A percentile compares a stretch with the other conserved stretches of the same genome.
These are phyloP conservation scores for Leccinum pallidistipes DNA, from an alignment of 1,284 basidiomycete species.

Conservation along the genomic window DNA sequence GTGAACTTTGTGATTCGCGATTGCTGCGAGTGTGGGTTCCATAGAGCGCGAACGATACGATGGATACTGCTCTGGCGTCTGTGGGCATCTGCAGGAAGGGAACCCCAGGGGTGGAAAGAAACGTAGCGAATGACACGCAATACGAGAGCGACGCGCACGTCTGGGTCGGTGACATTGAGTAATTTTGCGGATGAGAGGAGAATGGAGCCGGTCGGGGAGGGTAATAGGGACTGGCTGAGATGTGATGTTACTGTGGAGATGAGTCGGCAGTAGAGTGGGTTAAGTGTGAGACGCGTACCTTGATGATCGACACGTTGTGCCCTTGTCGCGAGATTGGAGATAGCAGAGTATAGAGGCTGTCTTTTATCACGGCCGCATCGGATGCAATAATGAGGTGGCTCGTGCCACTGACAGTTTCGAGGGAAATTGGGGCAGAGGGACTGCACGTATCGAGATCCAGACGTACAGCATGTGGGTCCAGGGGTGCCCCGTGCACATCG, in stretches of 20 bases:
- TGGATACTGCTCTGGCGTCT: conserved; percentile 46
- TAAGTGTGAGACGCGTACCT: conserved; percentile 20
- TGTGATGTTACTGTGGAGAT: conserved; percentile 37
- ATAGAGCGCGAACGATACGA: conserved; percentile 49
- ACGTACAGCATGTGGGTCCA: too few relatives aligned
- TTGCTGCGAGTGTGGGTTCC: conserved; percentile 19
- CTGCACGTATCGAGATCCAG: too few relatives aligned
- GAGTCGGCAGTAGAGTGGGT: conserved; percentile 14
- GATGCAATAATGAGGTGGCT: conserved; percentile 30
- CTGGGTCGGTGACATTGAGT: conserved; percentile 34
- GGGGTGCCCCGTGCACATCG: too few relatives aligned
- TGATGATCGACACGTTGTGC: conserved; percentile 39
- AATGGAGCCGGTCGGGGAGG: conserved; percentile 53
- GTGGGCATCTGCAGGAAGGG: conserved; percentile 54
- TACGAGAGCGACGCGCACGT: conserved; percentile 48
- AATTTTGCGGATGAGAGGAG: conserved; percentile 43
- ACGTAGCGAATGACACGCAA: conserved; percentile 65
- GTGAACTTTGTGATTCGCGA: conserved; percentile 32
- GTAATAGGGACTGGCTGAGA: conserved; percentile 37
- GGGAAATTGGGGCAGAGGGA: conserved; percentile 14
- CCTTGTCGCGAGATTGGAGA: conserved; percentile 35
- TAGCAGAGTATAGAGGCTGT: conserved; percentile 39
- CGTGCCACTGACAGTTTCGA: conserved; percentile 32
- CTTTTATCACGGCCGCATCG: conserved; percentile 8
- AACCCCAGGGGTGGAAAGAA: conserved; percentile 75